Evolutionary conservation across 768 basidiomycete species (phyloP), one percentile per base, ranked within the genome.

Genomic region (Amanita jacksonii): DNA sequence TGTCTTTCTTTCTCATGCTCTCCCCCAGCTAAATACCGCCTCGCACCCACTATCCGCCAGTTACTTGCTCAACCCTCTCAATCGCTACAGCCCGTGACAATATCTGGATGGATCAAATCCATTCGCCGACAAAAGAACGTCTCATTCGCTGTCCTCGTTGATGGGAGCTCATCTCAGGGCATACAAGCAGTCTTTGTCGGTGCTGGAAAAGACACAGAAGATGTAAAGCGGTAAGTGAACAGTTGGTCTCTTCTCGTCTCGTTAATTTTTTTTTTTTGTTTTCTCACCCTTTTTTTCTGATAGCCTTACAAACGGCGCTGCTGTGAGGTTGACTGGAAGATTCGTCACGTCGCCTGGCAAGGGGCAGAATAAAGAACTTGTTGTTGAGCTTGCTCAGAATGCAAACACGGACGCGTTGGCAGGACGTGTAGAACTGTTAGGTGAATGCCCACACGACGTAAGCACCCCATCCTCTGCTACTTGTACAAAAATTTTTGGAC

Each of bases 21-120:
- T n/a, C n/a, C n/a, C n/a, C n/a, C n/a, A n/a, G n/a, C 27, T 28
- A 28, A 28, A 6, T 28, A 28, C 27, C 27, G 27, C 12, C 27
- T 28, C 27, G 7, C 27, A 28, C 27, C 6, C 6, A 28, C 27
- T 12, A 28, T 28, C 27, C 6, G 27, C 12, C 27, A 28, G 27
- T 12, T 28, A 12, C 27, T 28, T 28, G 27, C 27, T 12, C 27
- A 28, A 12, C 27, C 6, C 12, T 6, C 12, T 12, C 27, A 28
- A 28, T 12, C 27, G 12, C 7, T 12, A 12, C 7, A 6, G 27
- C 6, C 27, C 1, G 57, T 70, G 0, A 68, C 68, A 13, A 71
- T 93, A 8, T 76, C 79, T 33, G 92, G 87, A 41, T 94, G 89
- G 88, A 70, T 97, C 45, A 83, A 82, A 53, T 88, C 85, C 2